Percentiles rank a stretch among this genome's conserved stretches.
phyloP scores from a whole-genome alignment of 192 early-diverging fungal genomes.

The Coemansia asiatica region DNA sequence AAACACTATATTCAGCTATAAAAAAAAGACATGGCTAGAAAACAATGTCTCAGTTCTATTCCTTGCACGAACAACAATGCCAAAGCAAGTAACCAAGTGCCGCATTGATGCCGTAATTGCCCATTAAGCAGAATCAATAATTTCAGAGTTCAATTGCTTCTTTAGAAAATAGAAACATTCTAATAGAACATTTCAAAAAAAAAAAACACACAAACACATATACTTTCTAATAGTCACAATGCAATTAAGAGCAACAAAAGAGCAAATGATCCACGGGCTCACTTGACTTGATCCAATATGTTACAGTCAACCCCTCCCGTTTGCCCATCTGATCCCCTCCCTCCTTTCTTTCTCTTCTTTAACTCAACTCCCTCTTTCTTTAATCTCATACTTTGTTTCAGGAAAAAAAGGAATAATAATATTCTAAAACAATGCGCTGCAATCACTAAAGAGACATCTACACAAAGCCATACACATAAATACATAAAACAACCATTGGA shows the following conservation, averaged over 20 bases:
- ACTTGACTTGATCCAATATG: background rate
- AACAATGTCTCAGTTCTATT: too few species aligned
- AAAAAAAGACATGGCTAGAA: background rate
- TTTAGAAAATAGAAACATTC: constrained; percentile 12
- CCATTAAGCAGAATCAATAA: background rate
- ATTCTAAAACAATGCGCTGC: background rate
- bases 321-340: background rate
- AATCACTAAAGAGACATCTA: background rate
- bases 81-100: background rate
- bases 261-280: background rate
- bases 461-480: background rate
- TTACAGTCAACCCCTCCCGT: background rate
- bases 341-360: background rate
- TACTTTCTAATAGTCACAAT: too few species aligned
- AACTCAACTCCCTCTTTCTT: too few species aligned
- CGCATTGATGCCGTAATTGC: background rate
- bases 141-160: background rate
- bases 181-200: background rate
- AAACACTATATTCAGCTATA: background rate
- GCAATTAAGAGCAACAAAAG: background rate
- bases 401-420: background rate
- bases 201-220: too few species aligned
- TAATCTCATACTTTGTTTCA: background rate
- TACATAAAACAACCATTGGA: background rate
- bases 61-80: too few species aligned